These are phyloP conservation scores for Scorias spongiosa DNA, from an alignment of 2,329 filamentous ascomycete genomes.

Conservation along the genomic window DNA sequence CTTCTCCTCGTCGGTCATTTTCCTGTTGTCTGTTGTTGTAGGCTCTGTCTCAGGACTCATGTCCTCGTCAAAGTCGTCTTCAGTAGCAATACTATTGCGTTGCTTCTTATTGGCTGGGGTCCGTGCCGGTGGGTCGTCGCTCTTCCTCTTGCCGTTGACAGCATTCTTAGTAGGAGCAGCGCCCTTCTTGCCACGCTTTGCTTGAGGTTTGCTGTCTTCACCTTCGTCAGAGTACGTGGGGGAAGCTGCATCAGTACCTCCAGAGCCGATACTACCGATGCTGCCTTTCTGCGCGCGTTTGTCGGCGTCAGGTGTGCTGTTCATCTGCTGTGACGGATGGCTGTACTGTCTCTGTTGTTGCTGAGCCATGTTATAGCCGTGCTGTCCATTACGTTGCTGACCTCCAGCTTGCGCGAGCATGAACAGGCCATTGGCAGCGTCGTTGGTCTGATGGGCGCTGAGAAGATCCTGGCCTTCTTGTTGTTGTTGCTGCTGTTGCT, in stretches of 20 bases:
- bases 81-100: conserved; percentile 39
- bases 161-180: conserved; percentile 31
- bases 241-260: conserved; percentile 29
- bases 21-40: conserved; percentile 44
- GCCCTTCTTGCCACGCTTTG: conserved; percentile 51
- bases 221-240: conserved; percentile 59
- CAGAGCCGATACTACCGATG: conserved; percentile 45
- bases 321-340: background rate
- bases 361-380: conserved; percentile 27
- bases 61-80: conserved; percentile 38
- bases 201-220: conserved; percentile 45
- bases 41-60: conserved; percentile 20
- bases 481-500: conserved; percentile 14
- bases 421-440: conserved; percentile 86
- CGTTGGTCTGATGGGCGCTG: conserved; percentile 77
- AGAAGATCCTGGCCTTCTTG: conserved; percentile 46
- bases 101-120: conserved; percentile 54
- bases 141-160: conserved; percentile 61
- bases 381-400: conserved; percentile 40
- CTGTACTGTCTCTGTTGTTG: conserved; percentile 13
- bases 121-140: conserved; percentile 54
- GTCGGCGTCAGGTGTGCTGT: conserved; percentile 9
- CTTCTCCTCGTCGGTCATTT: conserved; percentile 98
- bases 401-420: conserved; percentile 65
- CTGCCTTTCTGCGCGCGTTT: conserved; percentile 30